Evolutionary conservation across 192 early-diverging fungal species (phyloP), one percentile per base, ranked within the genome.

Genomic region (Nowakowskiella sp.): DNA sequence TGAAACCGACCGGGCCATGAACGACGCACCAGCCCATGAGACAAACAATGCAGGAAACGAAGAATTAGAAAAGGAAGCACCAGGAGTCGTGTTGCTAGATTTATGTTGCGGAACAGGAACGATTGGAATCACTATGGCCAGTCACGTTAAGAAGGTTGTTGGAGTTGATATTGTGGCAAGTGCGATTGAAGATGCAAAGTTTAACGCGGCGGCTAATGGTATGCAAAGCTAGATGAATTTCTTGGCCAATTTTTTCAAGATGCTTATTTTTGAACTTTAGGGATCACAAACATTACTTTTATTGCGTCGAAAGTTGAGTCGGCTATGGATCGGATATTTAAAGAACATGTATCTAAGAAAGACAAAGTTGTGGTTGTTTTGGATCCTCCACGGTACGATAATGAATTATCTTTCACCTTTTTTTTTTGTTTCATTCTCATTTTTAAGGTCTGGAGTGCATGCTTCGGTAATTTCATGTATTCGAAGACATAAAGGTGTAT

Each of bases 31-130:
- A 32, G 7, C 48, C n/a, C 44, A 22, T 31, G 2, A 31, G 4
- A 52, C 3, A 10, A 49, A 49, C 28, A 30, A 49, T 30, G n/a
- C n/a, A n/a, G n/a, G n/a, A n/a, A n/a, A 36, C 32, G 33, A 54
- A 6, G 53, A 54, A 49, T 13, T 16, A 4, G 19, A 32, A 8
- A 62, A 63, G 29, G 58, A 58, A 6, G 54, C 77, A 39, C 34
- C 67, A 6, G 63, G 63, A 16, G 57, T 64, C 4, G 66, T 82
- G 16, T 55, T 82, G 8, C 62, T 88, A 22, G 86, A 90, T 62
- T 59, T 90, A 21, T 90, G 88, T 62, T 90, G 88, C 70, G 88
- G 88, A 8, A 90, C 86, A 13, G 88, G 88, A 24, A 90, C 88
- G 8, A 90, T 90, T 52, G 88, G 88, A 22, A 72, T 90, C 34